Evolutionary conservation across 1,139 yeast species (phyloP).

Genomic region (Saccharomyces hybrid): DNA sequence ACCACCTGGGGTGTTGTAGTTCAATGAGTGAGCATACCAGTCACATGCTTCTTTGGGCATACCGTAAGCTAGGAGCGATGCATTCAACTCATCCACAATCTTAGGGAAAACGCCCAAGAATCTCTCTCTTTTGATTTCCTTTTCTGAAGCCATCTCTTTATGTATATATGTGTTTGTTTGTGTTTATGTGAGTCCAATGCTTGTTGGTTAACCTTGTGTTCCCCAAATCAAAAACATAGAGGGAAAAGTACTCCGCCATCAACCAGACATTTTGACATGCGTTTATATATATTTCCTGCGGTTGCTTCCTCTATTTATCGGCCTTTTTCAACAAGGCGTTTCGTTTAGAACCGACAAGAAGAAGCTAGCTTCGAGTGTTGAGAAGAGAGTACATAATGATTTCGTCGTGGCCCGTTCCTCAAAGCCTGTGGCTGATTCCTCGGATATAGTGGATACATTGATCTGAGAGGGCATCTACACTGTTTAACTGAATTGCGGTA

Average conservation of each 20-base stretch:
- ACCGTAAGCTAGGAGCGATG: conserved; percentile 57
- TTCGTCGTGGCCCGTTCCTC: too few species aligned
- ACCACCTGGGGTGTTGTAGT: conserved; percentile 94
- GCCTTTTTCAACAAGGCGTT: background rate
- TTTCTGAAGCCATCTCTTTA: conserved; percentile 8
- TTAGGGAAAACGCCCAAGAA: conserved; percentile 72
- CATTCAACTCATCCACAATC: conserved; percentile 68
- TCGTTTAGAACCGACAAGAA: background rate
- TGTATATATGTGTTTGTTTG: background rate
- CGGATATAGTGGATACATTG: background rate
- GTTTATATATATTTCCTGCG: background rate
- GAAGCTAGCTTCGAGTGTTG: background rate
- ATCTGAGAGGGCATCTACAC: too few species aligned
- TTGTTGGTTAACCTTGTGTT: background rate
- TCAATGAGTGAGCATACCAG: conserved; percentile 72
- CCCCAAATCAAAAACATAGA: background rate
- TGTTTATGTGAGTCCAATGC: background rate
- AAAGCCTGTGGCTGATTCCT: too few species aligned
- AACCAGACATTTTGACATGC: background rate
- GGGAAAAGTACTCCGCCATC: background rate
- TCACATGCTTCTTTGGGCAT: conserved; percentile 81
- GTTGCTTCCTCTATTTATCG: conserved; percentile 1
- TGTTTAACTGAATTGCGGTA: too few species aligned
- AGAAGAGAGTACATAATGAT: background rate
- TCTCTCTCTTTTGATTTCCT: conserved; percentile 41